Percentiles rank a stretch among this genome's conserved stretches.
phyloP scores from a whole-genome alignment of 768 basidiomycete species.

The Ephemerocybe angulata region DNA sequence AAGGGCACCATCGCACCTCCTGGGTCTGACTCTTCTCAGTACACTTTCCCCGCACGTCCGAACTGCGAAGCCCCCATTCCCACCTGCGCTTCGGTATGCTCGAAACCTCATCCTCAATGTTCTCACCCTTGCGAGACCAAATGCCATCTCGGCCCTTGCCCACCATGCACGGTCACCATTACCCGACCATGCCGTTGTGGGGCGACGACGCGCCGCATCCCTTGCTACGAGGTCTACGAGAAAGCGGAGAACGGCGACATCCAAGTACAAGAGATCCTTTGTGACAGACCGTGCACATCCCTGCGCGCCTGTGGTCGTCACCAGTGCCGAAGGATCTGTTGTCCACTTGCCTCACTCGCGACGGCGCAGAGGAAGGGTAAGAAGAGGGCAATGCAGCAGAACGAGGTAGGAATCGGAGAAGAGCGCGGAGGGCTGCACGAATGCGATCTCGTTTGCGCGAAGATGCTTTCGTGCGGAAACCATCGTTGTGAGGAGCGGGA shows the following conservation, averaged over 20 bases:
- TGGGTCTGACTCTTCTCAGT: constrained; percentile 22
- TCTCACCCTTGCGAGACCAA: constrained; percentile 63
- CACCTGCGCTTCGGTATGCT: constrained; percentile 69
- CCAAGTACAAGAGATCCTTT: constrained; percentile 57
- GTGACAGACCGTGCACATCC: constrained; percentile 75
- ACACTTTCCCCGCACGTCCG: constrained; percentile 39
- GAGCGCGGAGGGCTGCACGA: constrained; percentile 72
- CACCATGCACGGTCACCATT: constrained; percentile 69
- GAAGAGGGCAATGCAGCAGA: constrained; percentile 36
- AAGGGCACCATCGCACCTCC: constrained; percentile 47
- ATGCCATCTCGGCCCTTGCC: constrained; percentile 81
- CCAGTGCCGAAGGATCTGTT: constrained; percentile 81
- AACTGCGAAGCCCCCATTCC: constrained; percentile 77
- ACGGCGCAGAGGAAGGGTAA: constrained; percentile 52
- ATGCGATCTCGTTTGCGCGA: constrained; percentile 80
- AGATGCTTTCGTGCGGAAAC: constrained; percentile 67
- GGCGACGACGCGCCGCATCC: constrained; percentile 48
- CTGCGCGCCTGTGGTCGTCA: constrained; percentile 84
- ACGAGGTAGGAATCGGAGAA: constrained; percentile 38
- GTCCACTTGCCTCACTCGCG: constrained; percentile 74
- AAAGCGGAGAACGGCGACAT: constrained; percentile 18
- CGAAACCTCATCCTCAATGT: constrained; percentile 60
- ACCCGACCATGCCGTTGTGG: constrained; percentile 88
- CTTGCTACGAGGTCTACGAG: constrained; percentile 47
- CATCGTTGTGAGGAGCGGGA: constrained; percentile 79